phyloP scores from a whole-genome alignment of 2,329 filamentous ascomycete species.

The Cladophialophora yegresii region DNA sequence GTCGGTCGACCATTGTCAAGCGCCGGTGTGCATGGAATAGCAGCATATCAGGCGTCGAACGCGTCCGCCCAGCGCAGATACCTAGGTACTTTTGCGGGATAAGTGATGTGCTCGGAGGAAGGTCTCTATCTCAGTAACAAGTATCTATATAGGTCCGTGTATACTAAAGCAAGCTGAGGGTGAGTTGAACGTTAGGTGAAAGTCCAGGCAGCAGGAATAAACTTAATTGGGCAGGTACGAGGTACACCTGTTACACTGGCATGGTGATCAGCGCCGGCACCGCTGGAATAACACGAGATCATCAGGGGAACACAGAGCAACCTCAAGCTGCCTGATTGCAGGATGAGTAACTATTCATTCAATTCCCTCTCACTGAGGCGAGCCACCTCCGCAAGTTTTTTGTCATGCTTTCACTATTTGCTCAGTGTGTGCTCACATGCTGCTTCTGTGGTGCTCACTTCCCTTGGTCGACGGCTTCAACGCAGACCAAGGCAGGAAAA shows the following conservation, averaged over 20 bases:
- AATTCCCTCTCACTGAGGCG: too few relatives aligned
- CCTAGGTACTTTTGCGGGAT: background rate
- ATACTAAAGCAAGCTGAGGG: background rate
- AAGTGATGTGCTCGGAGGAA: background rate
- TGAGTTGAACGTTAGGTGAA: background rate
- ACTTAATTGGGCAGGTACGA: background rate
- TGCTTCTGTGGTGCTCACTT: background rate
- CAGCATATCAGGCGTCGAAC: background rate
- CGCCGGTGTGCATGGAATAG: background rate
- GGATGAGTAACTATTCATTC: too few relatives aligned
- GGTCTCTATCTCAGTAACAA: too few relatives aligned
- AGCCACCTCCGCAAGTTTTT: too few relatives aligned
- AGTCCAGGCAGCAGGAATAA: background rate
- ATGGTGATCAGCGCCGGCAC: background rate
- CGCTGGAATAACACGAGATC: background rate
- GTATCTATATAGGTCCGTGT: too few relatives aligned
- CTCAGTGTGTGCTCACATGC: too few relatives aligned
- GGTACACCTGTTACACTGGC: too few relatives aligned
- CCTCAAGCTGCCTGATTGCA: too few relatives aligned
- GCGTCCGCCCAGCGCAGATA: background rate
- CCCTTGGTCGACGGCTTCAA: background rate
- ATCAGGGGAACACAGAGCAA: background rate
- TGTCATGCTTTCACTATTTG: too few relatives aligned
- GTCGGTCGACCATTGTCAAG: background rate
- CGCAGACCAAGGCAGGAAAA: background rate